phyloP scores from a whole-genome alignment of 1,284 basidiomycete species.

The Pseudozyma flocculosa region DNA sequence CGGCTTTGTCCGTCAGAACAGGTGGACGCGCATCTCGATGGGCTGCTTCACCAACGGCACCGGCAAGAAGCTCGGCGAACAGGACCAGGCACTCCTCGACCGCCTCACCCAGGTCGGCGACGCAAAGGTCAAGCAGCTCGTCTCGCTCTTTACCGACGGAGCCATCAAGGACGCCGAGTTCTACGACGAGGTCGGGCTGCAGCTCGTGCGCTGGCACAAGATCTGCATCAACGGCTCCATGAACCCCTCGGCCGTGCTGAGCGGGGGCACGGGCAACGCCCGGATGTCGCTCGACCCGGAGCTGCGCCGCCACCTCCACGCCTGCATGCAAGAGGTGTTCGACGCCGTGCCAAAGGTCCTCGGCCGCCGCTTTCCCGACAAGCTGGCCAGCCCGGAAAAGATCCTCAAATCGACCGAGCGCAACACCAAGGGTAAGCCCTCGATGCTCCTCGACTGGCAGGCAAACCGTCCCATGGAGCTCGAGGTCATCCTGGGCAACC shows the following conservation, averaged over 20 bases:
- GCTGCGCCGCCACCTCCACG: conserved; percentile 56
- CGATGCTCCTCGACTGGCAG: conserved; percentile 61
- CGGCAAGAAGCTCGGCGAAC: conserved; percentile 17
- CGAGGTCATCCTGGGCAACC: conserved; percentile 58
- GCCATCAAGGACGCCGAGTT: conserved; percentile 60
- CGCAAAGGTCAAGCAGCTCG: conserved; percentile 37
- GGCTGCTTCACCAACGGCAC: conserved; percentile 58
- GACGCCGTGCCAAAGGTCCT: conserved; percentile 57
- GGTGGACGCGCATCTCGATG: conserved; percentile 61
- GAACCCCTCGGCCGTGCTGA: conserved; percentile 61
- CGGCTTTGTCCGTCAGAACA: conserved; percentile 59
- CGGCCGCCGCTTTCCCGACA: conserved; percentile 53
- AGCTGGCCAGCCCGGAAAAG: conserved; percentile 58
- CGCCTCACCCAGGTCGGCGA: conserved; percentile 10
- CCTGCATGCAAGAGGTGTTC: conserved; percentile 60
- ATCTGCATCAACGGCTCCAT: conserved; percentile 60
- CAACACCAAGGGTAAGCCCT: conserved; percentile 58
- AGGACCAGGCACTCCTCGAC: conserved; percentile 10
- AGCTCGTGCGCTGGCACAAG: conserved; percentile 62
- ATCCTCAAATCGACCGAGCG: conserved; percentile 59
- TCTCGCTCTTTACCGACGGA: conserved; percentile 51
- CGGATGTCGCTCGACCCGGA: conserved; percentile 58
- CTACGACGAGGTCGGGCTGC: conserved; percentile 58
- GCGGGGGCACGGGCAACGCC: conserved; percentile 58
- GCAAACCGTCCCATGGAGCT: conserved; percentile 59